phyloP scores from a whole-genome alignment of 306 rosid species.

The Vachellia collinsii region DNA sequence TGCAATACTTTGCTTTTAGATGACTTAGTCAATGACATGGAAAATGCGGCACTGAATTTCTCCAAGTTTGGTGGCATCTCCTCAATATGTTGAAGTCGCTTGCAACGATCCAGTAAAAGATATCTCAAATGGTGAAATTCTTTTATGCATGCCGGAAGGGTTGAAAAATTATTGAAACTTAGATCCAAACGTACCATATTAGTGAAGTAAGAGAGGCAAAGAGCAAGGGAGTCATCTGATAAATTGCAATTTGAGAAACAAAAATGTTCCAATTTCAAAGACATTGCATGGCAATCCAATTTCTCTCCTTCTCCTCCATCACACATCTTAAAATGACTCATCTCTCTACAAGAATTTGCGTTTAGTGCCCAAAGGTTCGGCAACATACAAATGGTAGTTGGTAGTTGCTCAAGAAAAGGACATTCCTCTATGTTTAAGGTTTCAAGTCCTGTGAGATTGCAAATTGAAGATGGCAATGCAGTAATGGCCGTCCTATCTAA shows the following conservation, averaged over 20 bases:
- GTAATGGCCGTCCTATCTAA: background rate
- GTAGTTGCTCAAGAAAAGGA: background rate
- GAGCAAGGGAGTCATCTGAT: background rate
- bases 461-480: slow-evolving; percentile 6
- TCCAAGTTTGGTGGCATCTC: background rate
- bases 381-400: background rate
- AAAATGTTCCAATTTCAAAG: background rate
- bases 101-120: background rate
- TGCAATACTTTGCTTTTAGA: background rate
- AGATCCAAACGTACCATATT: background rate
- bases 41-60: background rate
- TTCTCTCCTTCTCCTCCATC: background rate
- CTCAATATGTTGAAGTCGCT: background rate
- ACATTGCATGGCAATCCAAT: background rate
- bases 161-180: background rate
- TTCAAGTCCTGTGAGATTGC: background rate
- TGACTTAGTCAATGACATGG: background rate
- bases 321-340: background rate
- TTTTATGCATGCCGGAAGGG: slow-evolving; percentile 5
- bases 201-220: background rate
- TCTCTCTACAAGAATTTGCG: background rate
- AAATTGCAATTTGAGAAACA: background rate
- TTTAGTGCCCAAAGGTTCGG: background rate
- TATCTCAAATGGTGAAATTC: background rate
- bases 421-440: background rate